Base-by-base conservation (phyloP, 2,329 filamentous ascomycete species). In the Akanthomyces dipterigenus region DNA sequence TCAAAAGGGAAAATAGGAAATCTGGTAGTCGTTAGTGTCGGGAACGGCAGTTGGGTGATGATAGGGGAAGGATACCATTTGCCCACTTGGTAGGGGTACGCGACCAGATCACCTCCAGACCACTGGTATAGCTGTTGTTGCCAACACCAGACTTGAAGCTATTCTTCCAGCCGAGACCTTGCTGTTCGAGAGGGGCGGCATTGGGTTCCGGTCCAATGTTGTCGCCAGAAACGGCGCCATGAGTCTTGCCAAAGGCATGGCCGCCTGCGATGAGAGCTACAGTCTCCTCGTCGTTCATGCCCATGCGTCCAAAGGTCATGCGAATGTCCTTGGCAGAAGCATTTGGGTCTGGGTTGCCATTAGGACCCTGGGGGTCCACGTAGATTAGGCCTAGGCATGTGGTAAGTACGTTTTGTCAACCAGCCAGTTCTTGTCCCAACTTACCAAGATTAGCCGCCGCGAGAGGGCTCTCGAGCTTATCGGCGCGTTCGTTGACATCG, bases 211-310 rank as follows among this genome's bases (percentile, higher is more conserved):
- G 75, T 61, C 87, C 88, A 57, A 91, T 80, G 67, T 90, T 82
- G 64, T 83, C 81, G n/a, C 80, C 75, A 14, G 84, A 77, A 60
- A 77, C 88, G 31, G 89, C 89, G 67, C 89, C 89, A 74, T 93
- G 89, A 0, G 88, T 90, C 82, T 93, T 93, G 70, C 89, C 89
- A 68, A 93, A 90, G 26, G 85, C 81, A 79, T 93, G 89, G 45
- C 89, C 89, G 70, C 89, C 89, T 45, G 87, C 87, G 70, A 93
- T 92, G 51, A 93, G 77, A 18, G 89, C 89, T 60, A 90, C 89
- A 0, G 89, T 93, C 79, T 93, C 89, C 75, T 90, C 86, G 70
- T 92, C 88, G 70, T 90, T 85, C 89, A 93, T 92, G 64, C 86
- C 89, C 89, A 93, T 92, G 72, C 88, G 88, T 65, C 80, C 80